Evolutionary conservation across 2,329 filamentous ascomycete genomes (phyloP), one percentile per base, ranked within the genome.

Genomic region (Neonectria hederae): DNA sequence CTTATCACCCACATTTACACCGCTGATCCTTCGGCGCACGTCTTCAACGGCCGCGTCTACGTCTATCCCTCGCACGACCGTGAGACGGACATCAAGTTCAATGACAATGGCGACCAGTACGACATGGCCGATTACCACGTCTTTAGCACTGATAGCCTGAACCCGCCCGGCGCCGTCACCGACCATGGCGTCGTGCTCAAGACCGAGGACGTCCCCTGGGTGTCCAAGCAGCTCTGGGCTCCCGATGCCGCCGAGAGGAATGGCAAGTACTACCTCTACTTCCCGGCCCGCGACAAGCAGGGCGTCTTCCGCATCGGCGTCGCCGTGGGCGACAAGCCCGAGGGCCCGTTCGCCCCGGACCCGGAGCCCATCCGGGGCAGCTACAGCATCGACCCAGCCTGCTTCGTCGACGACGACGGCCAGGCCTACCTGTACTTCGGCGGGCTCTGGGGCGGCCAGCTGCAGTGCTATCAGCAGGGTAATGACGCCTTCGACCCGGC

Each of bases 121-220:
- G 92, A 93, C 81, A 94, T 94, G 92, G 84, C 81, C 60, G 92
- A 94, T 82, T 94, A 94, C 83, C 91, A 94, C 78, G 92, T 94
- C 76, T 89, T 94, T 78, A 89, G 86, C 69, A 80, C 80, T 26
- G 71, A 77, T 11, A 82, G 80, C 28, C 78, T 87, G 62, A 84
- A 87, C 59, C 81, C 84, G 1, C 80, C 87, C 24, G 84, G 83
- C 65, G 81, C 83, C 19, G 90, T 93, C 2, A 89, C 84, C 21
- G 92, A 94, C 80, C 91, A 94, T 79, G 91, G 91, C 72, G 83
- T 91, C 53, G 90, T 86, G 14, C 85, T 95, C 43, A 83, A 83
- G 58, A 81, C 86, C 48, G 83, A 86, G 54, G 88, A 92, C 72
- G 83, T 94, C 32, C 90, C 91, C 30, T 94, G 92, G 92, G 91